Base-by-base conservation (phyloP, 805 yeast genomes). In the Candida ponderosae region DNA sequence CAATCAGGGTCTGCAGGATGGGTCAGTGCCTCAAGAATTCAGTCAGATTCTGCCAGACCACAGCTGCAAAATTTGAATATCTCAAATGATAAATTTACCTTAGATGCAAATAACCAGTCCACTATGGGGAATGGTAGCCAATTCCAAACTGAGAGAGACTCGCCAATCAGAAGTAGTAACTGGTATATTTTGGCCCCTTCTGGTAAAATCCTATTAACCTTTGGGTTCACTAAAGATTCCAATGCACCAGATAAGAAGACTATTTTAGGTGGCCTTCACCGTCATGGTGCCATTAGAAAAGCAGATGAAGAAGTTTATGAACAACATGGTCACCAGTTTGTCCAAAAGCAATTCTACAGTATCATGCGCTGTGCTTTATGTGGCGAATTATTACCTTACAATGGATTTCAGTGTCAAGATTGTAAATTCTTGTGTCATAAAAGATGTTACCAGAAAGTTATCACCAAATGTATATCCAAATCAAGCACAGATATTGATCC, bases 231-330 rank as follows among this genome's bases (percentile, higher is more conserved):
- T 32, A 90, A 90, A 51, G 59, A 55, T 30, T 72, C 81, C 6
- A 61, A 65, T 19, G 56, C 62, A 26, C 72, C 70, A 16, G 70
- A 68, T 37, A 70, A 66, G 45, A 67, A 65, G 34, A 54, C 60
- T 15, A 40, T 60, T 15, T 62, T 73, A 33, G 82, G 82, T 37
- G 86, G 86, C 0, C 68, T 83, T 37, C 90, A 87, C 26, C 95
- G 99, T 70, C 96, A 90, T 56, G 97, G 97, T 65, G 99, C 99
- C 44, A 90, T 93, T 46, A 82, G 96, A 53, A 93, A 87, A 59
- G 79, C 89, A 65, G 87, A 89, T 48, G 76, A 72, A 39, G 94
- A 85, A 47, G 86, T 93, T 2, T 85, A 79, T 56, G 96, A 90
- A 60, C 93, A 87, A 50, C 95, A 87, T 56, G 99, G 99, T 15